Base-by-base conservation (phyloP, 2,329 filamentous ascomycete genomes). In the Xylariomycetidae sp. region DNA sequence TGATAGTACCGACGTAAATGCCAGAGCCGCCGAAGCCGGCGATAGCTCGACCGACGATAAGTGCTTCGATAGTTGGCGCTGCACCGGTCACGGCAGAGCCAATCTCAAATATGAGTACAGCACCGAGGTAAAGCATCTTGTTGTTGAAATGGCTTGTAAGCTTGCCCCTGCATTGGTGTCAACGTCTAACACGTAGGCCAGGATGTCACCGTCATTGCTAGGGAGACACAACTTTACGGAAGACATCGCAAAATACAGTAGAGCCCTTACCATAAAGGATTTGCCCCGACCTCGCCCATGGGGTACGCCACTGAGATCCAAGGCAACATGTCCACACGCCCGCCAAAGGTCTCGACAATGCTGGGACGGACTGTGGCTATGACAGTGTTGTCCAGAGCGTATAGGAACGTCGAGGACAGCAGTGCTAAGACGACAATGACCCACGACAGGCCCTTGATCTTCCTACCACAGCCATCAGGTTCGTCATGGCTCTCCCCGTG, bases 291-390 rank as follows among this genome's bases (percentile, higher is more conserved):
- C 10, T 48, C 47, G 8, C 48, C 52, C 6, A 67, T 38, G 2
- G 53, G 43, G 29, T 65, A 68, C 0, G 54, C 58, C 3, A 53
- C 65, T 1, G 32, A 38, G 1, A 42, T 4, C 39, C 37, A 70
- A 2, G 56, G 44, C 1, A 70, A 48, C 33, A 63, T 55, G 2
- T 59, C 49, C 14, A 63, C 40, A 6, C 59, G 44, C n/a, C n/a
- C n/a, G 10, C 49, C 53, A 22, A 67, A 63, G 0, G 42, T 42
- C 14, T 57, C 50, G 18, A 63, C 42, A 10, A 68, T 58, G 6
- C 54, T 48, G 1, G 54, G 56, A 35, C 68, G 62, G 5, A 70
- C 54, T 41, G 67, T 63, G 2, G 66, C 67, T 2, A 56, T 54
- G 25, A 70, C 63, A 3, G 66, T 70, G 10, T 57, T 66, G 43